Conservation (phyloP, 257 asterid species). For the Mentha longifolia region DNA sequence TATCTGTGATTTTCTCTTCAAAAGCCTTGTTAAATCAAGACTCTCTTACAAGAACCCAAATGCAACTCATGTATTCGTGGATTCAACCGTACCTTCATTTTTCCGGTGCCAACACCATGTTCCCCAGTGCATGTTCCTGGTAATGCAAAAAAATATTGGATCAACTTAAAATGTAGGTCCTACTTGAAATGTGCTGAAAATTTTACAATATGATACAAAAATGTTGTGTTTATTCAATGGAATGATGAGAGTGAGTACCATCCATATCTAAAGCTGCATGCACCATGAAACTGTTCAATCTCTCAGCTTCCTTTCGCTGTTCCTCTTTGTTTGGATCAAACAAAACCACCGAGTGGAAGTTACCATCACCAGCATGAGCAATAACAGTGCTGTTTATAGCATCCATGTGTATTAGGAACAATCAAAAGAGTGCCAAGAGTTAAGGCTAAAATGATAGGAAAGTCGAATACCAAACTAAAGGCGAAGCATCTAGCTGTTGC, state of each 20-base stretch:
- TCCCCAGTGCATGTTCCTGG: constrained; percentile 99
- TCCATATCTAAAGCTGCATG: constrained; percentile 88
- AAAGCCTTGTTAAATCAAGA: background rate
- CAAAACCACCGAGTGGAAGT: constrained; percentile 81
- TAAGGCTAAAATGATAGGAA: constrained; percentile 5
- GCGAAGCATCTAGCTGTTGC: constrained; percentile 74
- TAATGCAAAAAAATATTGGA: constrained; percentile 25
- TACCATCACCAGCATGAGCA: constrained; percentile 99
- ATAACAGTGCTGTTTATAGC: constrained; percentile 70
- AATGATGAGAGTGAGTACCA: constrained; percentile 49
- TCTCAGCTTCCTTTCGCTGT: constrained; percentile 85
- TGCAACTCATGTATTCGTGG: background rate
- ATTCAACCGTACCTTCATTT: constrained; percentile 74
- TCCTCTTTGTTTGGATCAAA: constrained; percentile 73
- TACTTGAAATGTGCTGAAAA: background rate
- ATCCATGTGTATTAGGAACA: constrained; percentile 9
- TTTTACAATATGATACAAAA: background rate
- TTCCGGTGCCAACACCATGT: constrained; percentile 98
- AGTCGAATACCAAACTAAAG: constrained; percentile 68
- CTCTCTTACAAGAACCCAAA: background rate
- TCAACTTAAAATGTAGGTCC: background rate
- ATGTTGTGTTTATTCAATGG: background rate
- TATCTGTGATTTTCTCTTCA: background rate
- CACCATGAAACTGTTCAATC: constrained; percentile 88
- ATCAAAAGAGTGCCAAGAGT: background rate